Percentiles rank a stretch among this genome's conserved stretches.
These are phyloP conservation scores for Parsonsia alboflavescens DNA, from an alignment of 257 asterid species.

Conservation along the genomic window DNA sequence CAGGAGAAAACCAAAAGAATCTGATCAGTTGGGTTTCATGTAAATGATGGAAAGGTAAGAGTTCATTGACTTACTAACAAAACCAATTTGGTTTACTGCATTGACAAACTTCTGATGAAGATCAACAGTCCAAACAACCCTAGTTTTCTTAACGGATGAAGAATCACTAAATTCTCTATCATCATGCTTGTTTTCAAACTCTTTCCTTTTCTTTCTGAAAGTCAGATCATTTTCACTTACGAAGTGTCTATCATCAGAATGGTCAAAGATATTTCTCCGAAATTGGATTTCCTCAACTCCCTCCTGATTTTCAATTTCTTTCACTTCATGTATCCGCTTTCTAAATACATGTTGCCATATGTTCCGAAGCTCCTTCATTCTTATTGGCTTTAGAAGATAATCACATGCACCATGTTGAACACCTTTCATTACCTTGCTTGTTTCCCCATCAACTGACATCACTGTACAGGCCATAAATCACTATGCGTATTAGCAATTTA, in stretches of 20 bases:
- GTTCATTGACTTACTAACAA: constrained; percentile 46
- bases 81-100: constrained; percentile 62
- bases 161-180: constrained; percentile 41
- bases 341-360: constrained; percentile 88
- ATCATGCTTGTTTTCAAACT: constrained; percentile 40
- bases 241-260: constrained; percentile 42
- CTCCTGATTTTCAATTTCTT: constrained; percentile 38
- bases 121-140: constrained; percentile 73
- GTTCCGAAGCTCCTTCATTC: constrained; percentile 66
- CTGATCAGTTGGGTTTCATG: neutral
- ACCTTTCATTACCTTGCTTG: constrained; percentile 78
- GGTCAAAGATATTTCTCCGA: constrained; percentile 36
- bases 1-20: constrained; percentile 8
- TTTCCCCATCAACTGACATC: constrained; percentile 81
- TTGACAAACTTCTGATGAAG: constrained; percentile 67
- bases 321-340: constrained; percentile 52
- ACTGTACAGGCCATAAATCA: constrained; percentile 31
- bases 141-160: constrained; percentile 58
- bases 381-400: constrained; percentile 74
- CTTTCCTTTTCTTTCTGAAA: constrained; percentile 62
- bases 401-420: constrained; percentile 83
- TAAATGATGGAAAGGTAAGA: neutral
- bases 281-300: constrained; percentile 35
- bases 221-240: constrained; percentile 38
- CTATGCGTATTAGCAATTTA: neutral